These are phyloP conservation scores for Vitrella brassicaformis DNA, from an alignment of 73 alveolate species.

Conservation along the genomic window DNA sequence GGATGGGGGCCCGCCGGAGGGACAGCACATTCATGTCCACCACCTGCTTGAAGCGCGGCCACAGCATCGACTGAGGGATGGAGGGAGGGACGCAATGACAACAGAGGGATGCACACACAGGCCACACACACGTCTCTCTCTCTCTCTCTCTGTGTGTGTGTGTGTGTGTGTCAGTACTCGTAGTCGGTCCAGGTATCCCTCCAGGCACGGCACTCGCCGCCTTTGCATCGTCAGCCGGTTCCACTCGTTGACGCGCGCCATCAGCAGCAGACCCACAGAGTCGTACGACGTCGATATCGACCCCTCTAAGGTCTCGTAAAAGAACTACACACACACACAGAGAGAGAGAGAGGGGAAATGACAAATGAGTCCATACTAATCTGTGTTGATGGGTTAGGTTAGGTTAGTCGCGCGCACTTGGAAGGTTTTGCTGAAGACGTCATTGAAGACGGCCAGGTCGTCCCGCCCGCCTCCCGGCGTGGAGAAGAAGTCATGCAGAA, in stretches of 20 bases:
- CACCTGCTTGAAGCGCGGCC: neutral
- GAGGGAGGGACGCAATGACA: neutral
- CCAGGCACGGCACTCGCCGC: no score
- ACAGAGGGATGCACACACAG: neutral
- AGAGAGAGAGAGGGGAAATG: neutral
- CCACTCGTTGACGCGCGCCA: neutral
- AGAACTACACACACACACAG: neutral
- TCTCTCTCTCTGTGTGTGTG: no score
- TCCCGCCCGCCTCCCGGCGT: conserved; percentile 8
- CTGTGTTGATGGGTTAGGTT: no score
- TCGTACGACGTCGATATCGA: neutral
- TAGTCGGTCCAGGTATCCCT: neutral
- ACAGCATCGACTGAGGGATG: neutral
- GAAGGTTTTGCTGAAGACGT: no score
- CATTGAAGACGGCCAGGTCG: no score
- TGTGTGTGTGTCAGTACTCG: neutral
- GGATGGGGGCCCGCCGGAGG: neutral
- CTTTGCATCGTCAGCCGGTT: no score
- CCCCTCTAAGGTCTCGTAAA: neutral
- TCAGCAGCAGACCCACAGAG: neutral
- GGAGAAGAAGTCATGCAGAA: conserved; percentile 25
- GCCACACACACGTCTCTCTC: neutral
- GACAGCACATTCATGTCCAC: neutral
- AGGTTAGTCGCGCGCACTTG: no score
- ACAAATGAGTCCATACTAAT: no score